These are phyloP conservation scores for Aspergillus hiratsukae DNA, from an alignment of 2,329 filamentous ascomycete genomes.

Conservation along the genomic window DNA sequence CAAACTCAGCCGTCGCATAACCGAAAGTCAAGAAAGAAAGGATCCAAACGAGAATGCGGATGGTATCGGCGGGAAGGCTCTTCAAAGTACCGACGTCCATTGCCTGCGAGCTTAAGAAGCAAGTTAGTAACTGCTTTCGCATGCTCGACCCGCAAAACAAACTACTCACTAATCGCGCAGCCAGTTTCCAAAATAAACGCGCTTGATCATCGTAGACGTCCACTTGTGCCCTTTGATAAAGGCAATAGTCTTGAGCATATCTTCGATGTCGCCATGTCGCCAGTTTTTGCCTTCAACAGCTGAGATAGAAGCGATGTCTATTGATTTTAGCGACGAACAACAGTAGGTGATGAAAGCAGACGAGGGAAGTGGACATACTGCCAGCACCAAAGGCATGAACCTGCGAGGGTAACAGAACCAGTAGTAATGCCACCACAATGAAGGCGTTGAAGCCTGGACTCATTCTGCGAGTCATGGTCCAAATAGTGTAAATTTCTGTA, in stretches of 20 bases:
- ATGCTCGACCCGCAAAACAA: not conserved
- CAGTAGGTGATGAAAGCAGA: not conserved
- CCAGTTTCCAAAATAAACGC: slow-evolving; percentile 85
- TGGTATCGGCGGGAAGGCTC: slow-evolving; percentile 71
- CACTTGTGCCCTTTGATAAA: slow-evolving; percentile 80
- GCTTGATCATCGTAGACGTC: slow-evolving; percentile 72
- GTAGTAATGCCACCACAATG: slow-evolving; percentile 32
- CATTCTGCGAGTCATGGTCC: slow-evolving; percentile 12
- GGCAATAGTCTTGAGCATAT: slow-evolving; percentile 71
- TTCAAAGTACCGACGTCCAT: slow-evolving; percentile 77
- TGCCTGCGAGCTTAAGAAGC: slow-evolving; percentile 58
- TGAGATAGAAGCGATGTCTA: slow-evolving; percentile 48
- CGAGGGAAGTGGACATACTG: slow-evolving; percentile 28
- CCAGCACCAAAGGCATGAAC: slow-evolving; percentile 44
- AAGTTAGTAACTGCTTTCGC: not conserved
- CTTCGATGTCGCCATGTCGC: slow-evolving; percentile 67
- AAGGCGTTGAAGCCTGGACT: slow-evolving; percentile 28
- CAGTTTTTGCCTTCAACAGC: slow-evolving; percentile 49
- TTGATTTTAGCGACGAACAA: slow-evolving; percentile 3
- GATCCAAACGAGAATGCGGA: slow-evolving; percentile 75
- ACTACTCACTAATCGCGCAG: slow-evolving; percentile 64
- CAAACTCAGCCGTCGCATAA: slow-evolving; percentile 81
- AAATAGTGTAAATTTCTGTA: not conserved
- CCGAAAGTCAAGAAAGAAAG: slow-evolving; percentile 77
- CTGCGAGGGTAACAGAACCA: slow-evolving; percentile 35